Evolutionary conservation across 2,329 filamentous ascomycete genomes (phyloP).

Genomic region (Thelonectria rubi): DNA sequence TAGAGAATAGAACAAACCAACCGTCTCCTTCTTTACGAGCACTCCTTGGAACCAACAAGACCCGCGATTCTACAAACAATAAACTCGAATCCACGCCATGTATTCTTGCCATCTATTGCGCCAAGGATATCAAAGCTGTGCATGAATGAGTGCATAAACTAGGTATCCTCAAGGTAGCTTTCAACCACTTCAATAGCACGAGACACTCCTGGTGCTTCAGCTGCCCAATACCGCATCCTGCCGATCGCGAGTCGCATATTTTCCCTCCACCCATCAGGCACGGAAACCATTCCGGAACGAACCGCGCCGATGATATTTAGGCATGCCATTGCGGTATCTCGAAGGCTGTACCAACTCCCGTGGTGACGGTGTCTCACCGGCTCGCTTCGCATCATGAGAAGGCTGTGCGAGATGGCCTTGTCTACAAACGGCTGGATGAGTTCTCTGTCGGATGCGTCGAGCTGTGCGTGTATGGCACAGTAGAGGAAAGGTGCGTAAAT

Average conservation of each 20-base stretch:
- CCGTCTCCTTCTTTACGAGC: no score
- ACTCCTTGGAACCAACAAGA: no score
- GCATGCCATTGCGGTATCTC: conserved; percentile 14
- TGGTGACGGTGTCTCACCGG: conserved; percentile 36
- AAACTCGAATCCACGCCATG: no score
- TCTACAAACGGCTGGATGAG: conserved; percentile 30
- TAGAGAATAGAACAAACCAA: no score
- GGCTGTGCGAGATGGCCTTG: conserved; percentile 1
- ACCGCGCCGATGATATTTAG: conserved; percentile 14
- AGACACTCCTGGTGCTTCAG: conserved; percentile 12
- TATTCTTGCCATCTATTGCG: no score
- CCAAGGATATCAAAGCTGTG: no score
- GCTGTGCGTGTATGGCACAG: conserved; percentile 19
- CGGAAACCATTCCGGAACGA: neutral
- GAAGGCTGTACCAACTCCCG: conserved; percentile 39
- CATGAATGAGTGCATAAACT: no score
- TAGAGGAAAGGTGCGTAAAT: conserved; percentile 19
- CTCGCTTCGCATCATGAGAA: neutral
- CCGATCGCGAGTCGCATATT: neutral
- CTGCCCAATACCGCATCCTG: conserved; percentile 13
- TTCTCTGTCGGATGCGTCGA: conserved; percentile 25
- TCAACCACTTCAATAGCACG: conserved; percentile 5
- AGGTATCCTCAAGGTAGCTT: no score
- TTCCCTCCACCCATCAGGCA: conserved; percentile 7
- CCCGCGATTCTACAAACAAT: no score